Evolutionary conservation across 257 asterid species (phyloP).

Genomic region (Striga asiatica): DNA sequence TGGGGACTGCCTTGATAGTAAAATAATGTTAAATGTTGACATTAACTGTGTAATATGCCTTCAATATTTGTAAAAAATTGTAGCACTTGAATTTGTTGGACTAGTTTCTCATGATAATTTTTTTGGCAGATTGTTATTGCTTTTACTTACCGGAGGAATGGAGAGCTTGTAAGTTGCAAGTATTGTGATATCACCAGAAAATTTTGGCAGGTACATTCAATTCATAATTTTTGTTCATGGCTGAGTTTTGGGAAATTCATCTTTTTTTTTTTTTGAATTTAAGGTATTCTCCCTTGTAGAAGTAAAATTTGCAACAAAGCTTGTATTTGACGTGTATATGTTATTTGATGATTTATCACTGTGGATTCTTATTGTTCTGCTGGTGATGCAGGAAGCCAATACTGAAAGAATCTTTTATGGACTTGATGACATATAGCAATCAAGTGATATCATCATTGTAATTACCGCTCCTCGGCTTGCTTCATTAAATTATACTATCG

Average conservation of each 20-base stretch:
- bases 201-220: conserved; percentile 68
- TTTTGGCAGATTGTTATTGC: conserved; percentile 62
- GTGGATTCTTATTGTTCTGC: background rate
- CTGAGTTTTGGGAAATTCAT: conserved; percentile 1
- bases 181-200: conserved; percentile 57
- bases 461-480: conserved; percentile 19
- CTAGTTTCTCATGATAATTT: conserved; percentile 5
- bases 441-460: conserved; percentile 86
- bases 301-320: no score
- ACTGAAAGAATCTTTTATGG: conserved; percentile 84
- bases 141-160: conserved; percentile 67
- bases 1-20: no score
- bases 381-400: conserved; percentile 52
- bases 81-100: no score
- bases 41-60: no score
- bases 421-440: conserved; percentile 75
- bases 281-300: no score
- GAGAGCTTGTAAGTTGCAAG: conserved; percentile 76
- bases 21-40: no score
- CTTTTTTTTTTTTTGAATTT: no score
- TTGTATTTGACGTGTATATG: background rate
- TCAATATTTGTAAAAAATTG: no score
- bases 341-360: background rate
- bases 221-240: conserved; percentile 1
- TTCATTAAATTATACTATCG: conserved; percentile 13